phyloP scores from a whole-genome alignment of 1,284 basidiomycete species.

The Trichosporon faecale region DNA sequence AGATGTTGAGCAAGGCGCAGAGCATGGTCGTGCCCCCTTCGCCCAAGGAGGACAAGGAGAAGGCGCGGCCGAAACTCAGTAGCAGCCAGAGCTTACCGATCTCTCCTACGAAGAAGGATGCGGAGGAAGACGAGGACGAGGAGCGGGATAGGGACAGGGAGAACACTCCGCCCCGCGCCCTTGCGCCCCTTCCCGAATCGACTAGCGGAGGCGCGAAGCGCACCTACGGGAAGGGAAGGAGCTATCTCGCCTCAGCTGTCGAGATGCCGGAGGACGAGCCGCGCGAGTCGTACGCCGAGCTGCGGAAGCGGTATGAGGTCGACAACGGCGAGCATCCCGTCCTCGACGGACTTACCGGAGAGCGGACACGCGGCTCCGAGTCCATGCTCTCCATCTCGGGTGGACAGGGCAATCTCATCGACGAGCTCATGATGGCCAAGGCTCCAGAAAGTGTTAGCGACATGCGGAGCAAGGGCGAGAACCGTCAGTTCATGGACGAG shows the following conservation, averaged over 20 bases:
- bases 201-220: constrained; percentile 32
- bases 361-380: constrained; percentile 28
- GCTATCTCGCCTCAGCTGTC: constrained; percentile 21
- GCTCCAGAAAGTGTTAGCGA: constrained; percentile 45
- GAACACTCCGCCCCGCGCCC: constrained; percentile 11
- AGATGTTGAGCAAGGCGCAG: constrained; percentile 45
- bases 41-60: constrained; percentile 14
- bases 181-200: constrained; percentile 14
- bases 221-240: constrained; percentile 38
- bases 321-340: constrained; percentile 33
- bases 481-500: constrained; percentile 49
- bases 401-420: constrained; percentile 27
- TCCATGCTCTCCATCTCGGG: constrained; percentile 22
- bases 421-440: constrained; percentile 33
- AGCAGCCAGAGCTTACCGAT: constrained; percentile 21
- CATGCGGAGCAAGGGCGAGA: constrained; percentile 49
- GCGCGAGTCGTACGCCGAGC: constrained; percentile 43
- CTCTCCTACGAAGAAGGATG: constrained; percentile 17
- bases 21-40: constrained; percentile 30
- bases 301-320: constrained; percentile 45
- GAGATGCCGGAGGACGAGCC: constrained; percentile 15
- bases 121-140: constrained; percentile 24
- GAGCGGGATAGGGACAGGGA: constrained; percentile 4
- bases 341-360: constrained; percentile 25
- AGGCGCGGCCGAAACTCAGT: constrained; percentile 9